Conservation (phyloP, 495 filamentous ascomycete species). For the Neurospora sp. region DNA sequence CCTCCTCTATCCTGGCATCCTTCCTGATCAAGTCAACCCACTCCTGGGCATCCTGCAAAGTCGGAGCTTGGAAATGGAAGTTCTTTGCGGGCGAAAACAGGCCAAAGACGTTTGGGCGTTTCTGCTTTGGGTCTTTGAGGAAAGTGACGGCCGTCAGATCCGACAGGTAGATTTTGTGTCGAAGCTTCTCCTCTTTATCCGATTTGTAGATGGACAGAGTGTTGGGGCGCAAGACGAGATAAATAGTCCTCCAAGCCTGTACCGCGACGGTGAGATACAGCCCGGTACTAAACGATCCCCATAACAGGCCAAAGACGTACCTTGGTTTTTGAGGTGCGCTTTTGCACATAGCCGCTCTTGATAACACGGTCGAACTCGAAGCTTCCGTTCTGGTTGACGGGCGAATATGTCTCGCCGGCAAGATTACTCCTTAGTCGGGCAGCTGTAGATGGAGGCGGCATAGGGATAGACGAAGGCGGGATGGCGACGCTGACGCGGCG, state of each 20-base stretch:
- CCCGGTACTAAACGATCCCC: not conserved
- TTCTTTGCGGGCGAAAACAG: slow-evolving; percentile 89
- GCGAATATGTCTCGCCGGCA: slow-evolving; percentile 28
- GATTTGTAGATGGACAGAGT: slow-evolving; percentile 93
- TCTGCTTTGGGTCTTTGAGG: slow-evolving; percentile 78
- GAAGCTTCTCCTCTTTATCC: slow-evolving; percentile 76
- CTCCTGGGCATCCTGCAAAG: slow-evolving; percentile 64
- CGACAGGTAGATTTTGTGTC: slow-evolving; percentile 75
- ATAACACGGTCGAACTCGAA: slow-evolving; percentile 91
- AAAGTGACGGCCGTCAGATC: slow-evolving; percentile 86
- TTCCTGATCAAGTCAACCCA: slow-evolving; percentile 79
- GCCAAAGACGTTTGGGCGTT: slow-evolving; percentile 72
- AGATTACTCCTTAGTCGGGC: slow-evolving; percentile 12
- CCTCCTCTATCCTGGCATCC: slow-evolving; percentile 74
- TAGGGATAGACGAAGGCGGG: slow-evolving; percentile 13
- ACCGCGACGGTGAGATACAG: slow-evolving; percentile 6
- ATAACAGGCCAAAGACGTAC: slow-evolving; percentile 35
- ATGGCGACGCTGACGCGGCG: slow-evolving; percentile 7
- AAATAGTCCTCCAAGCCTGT: slow-evolving; percentile 79
- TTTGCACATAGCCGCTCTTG: slow-evolving; percentile 75
- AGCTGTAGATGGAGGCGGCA: slow-evolving; percentile 9
- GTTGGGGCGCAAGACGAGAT: slow-evolving; percentile 85
- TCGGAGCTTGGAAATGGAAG: slow-evolving; percentile 74
- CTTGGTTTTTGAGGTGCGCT: slow-evolving; percentile 89
- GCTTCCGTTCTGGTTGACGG: slow-evolving; percentile 89